These are phyloP conservation scores for Chlamydomonas schloesseri DNA, from an alignment of 139 green algal genomes.

Conservation along the genomic window DNA sequence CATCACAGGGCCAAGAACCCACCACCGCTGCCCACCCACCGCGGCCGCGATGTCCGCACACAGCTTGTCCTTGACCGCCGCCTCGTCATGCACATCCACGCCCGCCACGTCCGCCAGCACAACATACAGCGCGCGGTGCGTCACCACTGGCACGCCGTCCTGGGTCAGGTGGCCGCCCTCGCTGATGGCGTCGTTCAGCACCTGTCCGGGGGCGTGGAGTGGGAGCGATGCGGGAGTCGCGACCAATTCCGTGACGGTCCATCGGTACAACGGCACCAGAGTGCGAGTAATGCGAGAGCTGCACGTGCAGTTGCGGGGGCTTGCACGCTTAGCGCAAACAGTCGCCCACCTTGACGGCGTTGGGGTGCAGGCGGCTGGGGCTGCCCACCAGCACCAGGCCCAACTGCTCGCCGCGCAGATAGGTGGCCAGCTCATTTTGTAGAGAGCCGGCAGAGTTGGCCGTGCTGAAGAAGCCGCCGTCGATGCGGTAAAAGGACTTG, in stretches of 20 bases:
- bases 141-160: background rate
- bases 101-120: background rate
- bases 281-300: no score
- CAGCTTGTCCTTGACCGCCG: slow-evolving; percentile 18
- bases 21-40: background rate
- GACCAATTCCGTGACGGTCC: no score
- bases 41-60: background rate
- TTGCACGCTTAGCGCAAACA: no score
- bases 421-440: background rate
- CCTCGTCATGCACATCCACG: background rate
- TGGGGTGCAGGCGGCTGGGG: slow-evolving; percentile 18
- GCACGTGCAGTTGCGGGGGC: no score
- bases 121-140: background rate
- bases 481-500: background rate
- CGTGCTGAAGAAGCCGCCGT: background rate
- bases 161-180: slow-evolving; percentile 30
- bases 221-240: no score
- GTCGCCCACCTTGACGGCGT: slow-evolving; percentile 7
- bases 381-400: slow-evolving; percentile 14
- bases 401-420: background rate
- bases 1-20: no score
- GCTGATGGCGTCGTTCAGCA: background rate
- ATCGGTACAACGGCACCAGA: no score
- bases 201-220: background rate
- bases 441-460: background rate